Evolutionary conservation across 1,284 basidiomycete species (phyloP), one percentile per base, ranked within the genome.

Genomic region (Ustilago loliicola): DNA sequence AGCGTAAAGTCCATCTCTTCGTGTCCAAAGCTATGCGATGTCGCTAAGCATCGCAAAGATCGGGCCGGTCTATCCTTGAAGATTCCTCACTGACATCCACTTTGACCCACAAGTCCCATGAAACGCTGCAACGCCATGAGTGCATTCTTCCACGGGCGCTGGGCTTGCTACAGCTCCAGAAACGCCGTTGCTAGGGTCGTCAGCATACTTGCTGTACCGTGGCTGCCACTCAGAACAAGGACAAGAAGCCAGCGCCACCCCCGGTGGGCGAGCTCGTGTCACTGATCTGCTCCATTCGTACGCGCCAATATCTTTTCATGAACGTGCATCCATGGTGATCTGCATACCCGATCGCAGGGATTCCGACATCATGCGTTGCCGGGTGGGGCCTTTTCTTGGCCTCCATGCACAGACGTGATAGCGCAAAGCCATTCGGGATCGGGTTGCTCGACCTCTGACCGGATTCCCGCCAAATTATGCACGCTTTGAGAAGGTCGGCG

Each of bases 11-110:
- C 17, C 25, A n/a, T 50, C 23, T 3, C n/a, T 21, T 25, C n/a
- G 19, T 21, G 42, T 6, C n/a, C 1, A 25, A 13, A 15, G 48
- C 27, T 29, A 21, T 21, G 42, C 42, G 42, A n/a, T 50, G 21
- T 48, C 45, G 45, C 45, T 15, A 48, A 27, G 45, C 45, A 27
- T 48, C 45, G 45, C 45, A 40, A 23, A 48, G 10, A 21, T 48
- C n/a, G 15, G 21, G 17, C 45, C 45, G 7, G 45, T 25, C 10
- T n/a, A n/a, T n/a, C n/a, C n/a, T n/a, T n/a, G n/a, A n/a, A n/a
- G n/a, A n/a, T 11, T 13, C 48, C n/a, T 29, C 23, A 27, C 5
- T 29, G 25, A 27, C 25, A 21, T 13, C 8, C 25, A 50, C 11
- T 13, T 50, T 50, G 48, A 27, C 25, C 2, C 48, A 50, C 48